Conservation (phyloP, 495 filamentous ascomycete species). For the Penicillium lagena region DNA sequence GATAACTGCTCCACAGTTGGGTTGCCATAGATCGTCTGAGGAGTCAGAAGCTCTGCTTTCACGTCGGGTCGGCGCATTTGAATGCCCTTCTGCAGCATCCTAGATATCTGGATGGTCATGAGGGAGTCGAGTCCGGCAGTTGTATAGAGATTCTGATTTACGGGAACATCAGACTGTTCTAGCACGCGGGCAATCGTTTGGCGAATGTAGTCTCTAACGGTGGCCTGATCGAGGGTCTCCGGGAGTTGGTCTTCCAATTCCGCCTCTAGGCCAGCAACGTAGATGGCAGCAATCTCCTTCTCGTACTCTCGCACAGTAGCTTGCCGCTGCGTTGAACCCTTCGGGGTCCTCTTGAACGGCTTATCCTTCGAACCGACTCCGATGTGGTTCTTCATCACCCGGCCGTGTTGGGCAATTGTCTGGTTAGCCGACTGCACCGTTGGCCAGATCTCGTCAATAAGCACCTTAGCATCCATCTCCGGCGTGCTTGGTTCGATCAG, state of each 20-base stretch:
- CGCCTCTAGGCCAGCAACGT: constrained; percentile 9
- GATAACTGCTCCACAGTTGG: constrained; percentile 20
- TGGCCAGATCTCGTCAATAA: constrained; percentile 34
- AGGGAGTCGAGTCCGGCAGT: constrained; percentile 24
- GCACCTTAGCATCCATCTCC: constrained; percentile 19
- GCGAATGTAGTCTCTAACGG: constrained; percentile 1
- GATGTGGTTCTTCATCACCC: constrained; percentile 18
- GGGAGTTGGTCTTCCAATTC: constrained; percentile 6
- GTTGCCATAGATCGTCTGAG: constrained; percentile 26
- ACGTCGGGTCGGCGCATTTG: not conserved
- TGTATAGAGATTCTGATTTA: constrained; percentile 16
- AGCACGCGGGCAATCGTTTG: constrained; percentile 7
- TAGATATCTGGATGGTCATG: constrained; percentile 25
- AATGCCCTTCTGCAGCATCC: constrained; percentile 12
- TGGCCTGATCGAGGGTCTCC: constrained; percentile 4
- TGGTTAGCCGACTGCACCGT: constrained; percentile 41
- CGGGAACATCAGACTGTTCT: constrained; percentile 4
- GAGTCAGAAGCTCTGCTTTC: constrained; percentile 4
- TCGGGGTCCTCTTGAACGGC: constrained; percentile 46
- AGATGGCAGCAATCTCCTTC: constrained; percentile 22
- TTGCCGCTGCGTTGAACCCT: constrained; percentile 38
- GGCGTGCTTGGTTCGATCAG: constrained; percentile 24
- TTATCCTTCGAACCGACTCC: constrained; percentile 37
- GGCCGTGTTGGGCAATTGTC: constrained; percentile 22
- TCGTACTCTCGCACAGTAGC: constrained; percentile 16